A percentile compares a stretch with the other conserved stretches of the same genome.
Evolutionary conservation across 352 stramenopile species (phyloP).

Genomic region (Phytophthora meadii): DNA sequence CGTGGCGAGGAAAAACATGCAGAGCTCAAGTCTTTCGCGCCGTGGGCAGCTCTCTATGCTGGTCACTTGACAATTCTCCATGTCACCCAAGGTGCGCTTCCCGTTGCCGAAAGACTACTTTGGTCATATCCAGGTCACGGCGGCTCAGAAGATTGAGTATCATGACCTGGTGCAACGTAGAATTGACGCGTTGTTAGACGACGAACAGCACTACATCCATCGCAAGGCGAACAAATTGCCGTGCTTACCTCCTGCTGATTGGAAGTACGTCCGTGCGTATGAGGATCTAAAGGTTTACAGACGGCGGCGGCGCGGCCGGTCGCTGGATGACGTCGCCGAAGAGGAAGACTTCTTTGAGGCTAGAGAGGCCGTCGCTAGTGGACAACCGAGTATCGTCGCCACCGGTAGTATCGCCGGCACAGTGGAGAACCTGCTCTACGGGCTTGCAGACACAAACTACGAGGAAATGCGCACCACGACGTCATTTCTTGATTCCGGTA

Average conservation of each 20-base stretch:
- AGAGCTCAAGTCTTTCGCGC: slow-evolving; percentile 2
- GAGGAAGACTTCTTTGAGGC: slow-evolving; percentile 30
- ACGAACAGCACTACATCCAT: slow-evolving; percentile 37
- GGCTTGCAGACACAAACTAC: slow-evolving; percentile 26
- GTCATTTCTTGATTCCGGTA: slow-evolving; percentile 33
- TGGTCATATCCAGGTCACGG: slow-evolving; percentile 29
- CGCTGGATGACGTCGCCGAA: slow-evolving; percentile 22
- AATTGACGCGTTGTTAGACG: slow-evolving; percentile 27
- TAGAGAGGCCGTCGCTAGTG: slow-evolving; percentile 11
- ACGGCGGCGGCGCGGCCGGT: slow-evolving; percentile 21
- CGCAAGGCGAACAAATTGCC: slow-evolving; percentile 26
- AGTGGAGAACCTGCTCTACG: slow-evolving; percentile 48
- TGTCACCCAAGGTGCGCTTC: slow-evolving; percentile 18
- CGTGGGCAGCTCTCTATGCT: slow-evolving; percentile 4
- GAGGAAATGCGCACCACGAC: slow-evolving; percentile 40
- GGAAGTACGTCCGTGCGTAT: slow-evolving; percentile 47
- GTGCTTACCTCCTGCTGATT: slow-evolving; percentile 43
- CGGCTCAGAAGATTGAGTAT: slow-evolving; percentile 44
- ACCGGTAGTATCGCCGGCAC: slow-evolving; percentile 41
- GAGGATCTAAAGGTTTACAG: slow-evolving; percentile 49
- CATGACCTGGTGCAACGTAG: slow-evolving; percentile 23
- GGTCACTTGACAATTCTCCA: slow-evolving; percentile 19
- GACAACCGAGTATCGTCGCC: slow-evolving; percentile 46
- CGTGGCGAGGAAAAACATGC: slow-evolving; percentile 13
- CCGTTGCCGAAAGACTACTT: slow-evolving; percentile 42